Evolutionary conservation across 2,329 filamentous ascomycete genomes (phyloP), one percentile per base, ranked within the genome.

Genomic region (Trichoderma asperellum): DNA sequence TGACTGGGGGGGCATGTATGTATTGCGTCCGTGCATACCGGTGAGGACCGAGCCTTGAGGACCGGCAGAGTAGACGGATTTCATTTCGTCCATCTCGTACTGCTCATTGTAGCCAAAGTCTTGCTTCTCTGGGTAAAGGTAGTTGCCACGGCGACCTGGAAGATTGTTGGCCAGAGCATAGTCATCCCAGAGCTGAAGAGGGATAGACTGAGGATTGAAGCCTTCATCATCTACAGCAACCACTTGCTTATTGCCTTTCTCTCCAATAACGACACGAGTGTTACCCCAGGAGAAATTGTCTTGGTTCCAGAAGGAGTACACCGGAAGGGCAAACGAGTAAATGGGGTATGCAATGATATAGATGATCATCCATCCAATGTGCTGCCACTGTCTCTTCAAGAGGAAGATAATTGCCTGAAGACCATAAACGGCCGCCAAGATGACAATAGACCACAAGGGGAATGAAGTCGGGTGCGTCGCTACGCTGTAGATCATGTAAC

Each of bases 301-400:
- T 80, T 97, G 94, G 82, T 97, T 97, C 96, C 96, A 99, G 90
- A 99, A 99, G 0, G 95, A 97, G 84, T 98, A 99, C 72, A 99
- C 83, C 0, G 96, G 96, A 14, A 99, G 87, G 72, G 96, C 78
- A 75, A 99, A 92, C 4, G 91, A 96, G 84, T 95, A 97, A 74
- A 99, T 92, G 0, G 96, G 96, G 84, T 92, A 97, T 2, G 96
- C 96, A n/a, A 96, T 75, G 72, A 99, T 87, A 82, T 99, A 99
- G 78, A 99, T 98, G 73, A 99, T 91, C 94, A 99, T 98, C 96
- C 96, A 99, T 74, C 96, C 96, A 71, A 99, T 88, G 78, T 98
- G 95, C 79, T 99, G 94, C 96, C 96, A 99, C 81, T 98, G 93
- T 64, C 96, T 88, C 84, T 97, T 97, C 75, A 98, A 85, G 74